Base-by-base conservation (phyloP, 768 basidiomycete species). In the Gloeopeniophorella convolvens region DNA sequence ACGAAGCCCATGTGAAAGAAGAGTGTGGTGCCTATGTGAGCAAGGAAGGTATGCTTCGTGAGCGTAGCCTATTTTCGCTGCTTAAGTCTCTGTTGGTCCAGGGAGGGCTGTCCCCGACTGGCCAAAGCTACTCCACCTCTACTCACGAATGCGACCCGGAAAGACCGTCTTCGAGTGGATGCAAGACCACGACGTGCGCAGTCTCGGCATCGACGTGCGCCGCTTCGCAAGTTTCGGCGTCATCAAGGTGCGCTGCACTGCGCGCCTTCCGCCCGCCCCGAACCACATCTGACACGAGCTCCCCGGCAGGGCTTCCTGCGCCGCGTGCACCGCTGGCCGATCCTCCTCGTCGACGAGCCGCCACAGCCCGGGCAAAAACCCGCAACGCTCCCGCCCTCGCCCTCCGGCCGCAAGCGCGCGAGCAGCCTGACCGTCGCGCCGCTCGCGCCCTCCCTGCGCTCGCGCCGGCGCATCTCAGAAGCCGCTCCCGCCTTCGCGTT, bases 201-300 rank as follows among this genome's bases (percentile, higher is more conserved):
- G 72, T 5, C 66, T 83, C 18, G 90, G 89, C 2, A 84, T 98
- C 45, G 96, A 99, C 63, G 77, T 89, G 7, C 80, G 95, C 8
- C 80, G 96, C n/a, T 96, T 99, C 66, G 82, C 91, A 15, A 93
- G 88, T 54, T 99, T 98, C 61, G 96, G 96, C 5, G 89, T 98
- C 20, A 95, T 99, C 70, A 99, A 99, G 70, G 88, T 82, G 63
- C 13, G 57, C n/a, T n/a, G n/a, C n/a, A n/a, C n/a, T n/a, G n/a
- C n/a, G n/a, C n/a, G n/a, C n/a, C n/a, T n/a, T n/a, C n/a, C n/a
- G n/a, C n/a, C n/a, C n/a, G n/a, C n/a, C n/a, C 16, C n/a, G 9
- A 11, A 33, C 21, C 32, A 37, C 5, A 15, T 34, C 48, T 36
- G 45, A 21, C 33, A 18, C n/a, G n/a, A n/a, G n/a, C 16, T 13